Conservation (phyloP, 2,329 filamentous ascomycete species). For the Colletotrichum sp. region DNA sequence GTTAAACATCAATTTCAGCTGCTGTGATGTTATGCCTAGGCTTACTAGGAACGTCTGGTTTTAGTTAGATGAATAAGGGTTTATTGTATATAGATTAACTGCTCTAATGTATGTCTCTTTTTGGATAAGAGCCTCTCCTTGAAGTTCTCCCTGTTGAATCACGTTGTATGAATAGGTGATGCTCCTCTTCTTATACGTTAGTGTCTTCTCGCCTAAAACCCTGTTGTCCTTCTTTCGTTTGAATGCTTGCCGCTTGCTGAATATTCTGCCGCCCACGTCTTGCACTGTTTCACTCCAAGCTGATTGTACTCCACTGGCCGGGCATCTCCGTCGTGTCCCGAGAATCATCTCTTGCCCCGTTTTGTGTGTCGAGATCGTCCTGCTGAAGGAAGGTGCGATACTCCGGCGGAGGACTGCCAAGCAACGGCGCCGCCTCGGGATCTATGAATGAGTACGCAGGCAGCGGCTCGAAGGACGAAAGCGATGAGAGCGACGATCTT, state of each 20-base stretch:
- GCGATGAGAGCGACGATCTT: neutral
- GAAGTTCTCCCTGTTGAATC: neutral
- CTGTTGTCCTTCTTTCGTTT: neutral
- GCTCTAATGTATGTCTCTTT: too few relatives aligned
- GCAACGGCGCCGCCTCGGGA: neutral
- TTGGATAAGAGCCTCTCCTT: neutral
- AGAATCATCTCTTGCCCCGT: neutral
- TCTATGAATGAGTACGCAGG: neutral
- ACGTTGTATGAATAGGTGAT: neutral
- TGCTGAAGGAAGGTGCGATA: neutral
- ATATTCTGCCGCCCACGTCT: neutral
- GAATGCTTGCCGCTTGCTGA: neutral
- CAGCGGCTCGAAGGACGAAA: neutral
- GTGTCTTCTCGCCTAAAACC: neutral
- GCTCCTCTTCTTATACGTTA: neutral
- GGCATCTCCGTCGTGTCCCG: neutral
- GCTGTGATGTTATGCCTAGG: neutral
- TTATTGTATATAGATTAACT: neutral
- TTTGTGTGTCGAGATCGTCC: neutral
- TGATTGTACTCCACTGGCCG: neutral
- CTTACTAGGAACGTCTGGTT: neutral
- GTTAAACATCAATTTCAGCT: accelerated
- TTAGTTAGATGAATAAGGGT: neutral
- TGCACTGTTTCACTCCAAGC: neutral
- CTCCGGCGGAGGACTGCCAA: neutral